Evolutionary conservation across 805 yeast species (phyloP).

Genomic region (Wickerhamiella occidentalis): DNA sequence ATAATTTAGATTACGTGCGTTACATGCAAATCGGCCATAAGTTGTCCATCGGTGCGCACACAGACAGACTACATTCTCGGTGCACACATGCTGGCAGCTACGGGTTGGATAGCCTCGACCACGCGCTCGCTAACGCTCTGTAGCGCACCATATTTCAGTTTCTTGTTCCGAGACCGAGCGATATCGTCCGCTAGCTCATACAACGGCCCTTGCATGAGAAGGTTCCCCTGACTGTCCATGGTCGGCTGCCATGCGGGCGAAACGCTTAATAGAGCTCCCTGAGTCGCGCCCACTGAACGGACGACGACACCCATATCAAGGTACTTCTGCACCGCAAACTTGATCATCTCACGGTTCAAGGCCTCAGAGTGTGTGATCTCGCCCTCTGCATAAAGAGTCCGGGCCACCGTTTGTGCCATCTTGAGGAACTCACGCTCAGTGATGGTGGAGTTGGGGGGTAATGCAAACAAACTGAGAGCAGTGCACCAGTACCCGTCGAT

Average conservation of each 20-base stretch:
- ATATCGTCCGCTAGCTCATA: constrained; percentile 27
- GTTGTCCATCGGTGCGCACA: too few relatives aligned
- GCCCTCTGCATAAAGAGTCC: constrained; percentile 34
- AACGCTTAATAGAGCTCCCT: constrained; percentile 19
- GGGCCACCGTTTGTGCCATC: constrained; percentile 30
- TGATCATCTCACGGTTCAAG: constrained; percentile 31
- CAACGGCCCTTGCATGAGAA: constrained; percentile 25
- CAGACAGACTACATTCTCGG: constrained; percentile 13
- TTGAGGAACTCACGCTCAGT: constrained; percentile 26
- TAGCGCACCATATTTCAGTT: constrained; percentile 23
- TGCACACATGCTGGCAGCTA: constrained; percentile 10
- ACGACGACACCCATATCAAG: constrained; percentile 27
- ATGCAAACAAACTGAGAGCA: constrained; percentile 27
- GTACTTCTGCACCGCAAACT: constrained; percentile 28
- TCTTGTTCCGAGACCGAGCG: constrained; percentile 29
- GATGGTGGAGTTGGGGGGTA: constrained; percentile 24
- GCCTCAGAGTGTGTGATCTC: constrained; percentile 32
- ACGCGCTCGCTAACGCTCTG: constrained; percentile 19
- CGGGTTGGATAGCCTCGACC: constrained; percentile 16
- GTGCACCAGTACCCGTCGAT: constrained; percentile 35
- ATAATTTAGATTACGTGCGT: too few relatives aligned
- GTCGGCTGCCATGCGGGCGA: constrained; percentile 20
- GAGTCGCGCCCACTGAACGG: constrained; percentile 17
- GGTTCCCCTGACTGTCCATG: constrained; percentile 13
- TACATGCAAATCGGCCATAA: too few relatives aligned